A percentile compares a stretch with the other conserved stretches of the same genome.
phyloP scores from a whole-genome alignment of 331 rosid species.

The Erythrophleum ivorense region DNA sequence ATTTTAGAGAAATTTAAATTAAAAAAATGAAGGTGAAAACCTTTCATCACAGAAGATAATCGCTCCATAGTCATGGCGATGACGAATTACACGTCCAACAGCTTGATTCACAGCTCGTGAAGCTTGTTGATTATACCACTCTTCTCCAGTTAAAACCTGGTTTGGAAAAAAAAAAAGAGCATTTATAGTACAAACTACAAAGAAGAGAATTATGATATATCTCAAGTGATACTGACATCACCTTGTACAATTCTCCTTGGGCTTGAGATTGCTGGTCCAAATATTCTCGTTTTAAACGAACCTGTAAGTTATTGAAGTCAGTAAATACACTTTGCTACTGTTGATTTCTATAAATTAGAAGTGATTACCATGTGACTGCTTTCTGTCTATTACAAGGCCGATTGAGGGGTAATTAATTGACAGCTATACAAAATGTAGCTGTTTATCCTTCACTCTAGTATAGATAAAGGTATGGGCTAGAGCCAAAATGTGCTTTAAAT shows the following conservation, averaged over 20 bases:
- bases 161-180: constrained; percentile 35
- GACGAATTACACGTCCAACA: constrained; percentile 97
- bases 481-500: neutral
- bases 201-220: constrained; percentile 12
- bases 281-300: constrained; percentile 92
- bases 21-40: constrained; percentile 47
- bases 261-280: constrained; percentile 69
- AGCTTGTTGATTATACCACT: constrained; percentile 98
- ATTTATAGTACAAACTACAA: neutral
- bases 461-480: neutral
- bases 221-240: constrained; percentile 43
- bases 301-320: constrained; percentile 55
- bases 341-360: neutral
- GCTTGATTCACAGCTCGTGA: constrained; percentile 97
- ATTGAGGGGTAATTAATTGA: neutral
- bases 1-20: constrained; percentile 32
- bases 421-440: neutral
- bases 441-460: neutral
- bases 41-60: constrained; percentile 94
- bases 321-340: constrained; percentile 25
- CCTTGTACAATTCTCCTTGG: constrained; percentile 59
- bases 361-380: neutral
- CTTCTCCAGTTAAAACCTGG: constrained; percentile 82
- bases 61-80: constrained; percentile 96
- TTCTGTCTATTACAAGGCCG: neutral